Evolutionary conservation across 306 rosid genomes (phyloP).

Genomic region (Betula pendula): DNA sequence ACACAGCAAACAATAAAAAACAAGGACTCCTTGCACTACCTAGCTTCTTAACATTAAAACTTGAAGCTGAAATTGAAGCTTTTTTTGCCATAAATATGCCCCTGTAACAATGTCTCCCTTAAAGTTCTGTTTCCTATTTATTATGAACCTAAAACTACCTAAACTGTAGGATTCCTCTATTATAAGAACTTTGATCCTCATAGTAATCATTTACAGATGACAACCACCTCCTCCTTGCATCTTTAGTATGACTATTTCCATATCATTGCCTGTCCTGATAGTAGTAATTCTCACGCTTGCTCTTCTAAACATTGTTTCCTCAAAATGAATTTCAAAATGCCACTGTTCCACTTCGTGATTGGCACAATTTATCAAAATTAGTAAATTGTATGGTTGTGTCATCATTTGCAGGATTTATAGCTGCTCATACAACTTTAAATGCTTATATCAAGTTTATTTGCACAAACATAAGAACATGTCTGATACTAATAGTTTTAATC

Average conservation of each 20-base stretch:
- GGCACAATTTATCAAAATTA: not conserved
- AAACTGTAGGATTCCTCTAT: not conserved
- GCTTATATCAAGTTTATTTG: not conserved
- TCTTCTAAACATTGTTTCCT: not conserved
- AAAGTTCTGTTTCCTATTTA: not conserved
- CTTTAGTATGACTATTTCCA: not conserved
- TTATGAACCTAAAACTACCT: no score
- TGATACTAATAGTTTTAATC: not conserved
- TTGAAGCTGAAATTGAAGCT: not conserved
- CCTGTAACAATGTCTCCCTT: not conserved
- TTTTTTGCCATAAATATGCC: not conserved
- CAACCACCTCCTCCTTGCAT: not conserved
- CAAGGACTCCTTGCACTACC: no score
- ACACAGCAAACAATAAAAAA: not conserved
- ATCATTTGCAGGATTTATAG: not conserved
- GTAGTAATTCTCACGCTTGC: not conserved
- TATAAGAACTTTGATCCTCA: not conserved
- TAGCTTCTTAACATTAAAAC: not conserved
- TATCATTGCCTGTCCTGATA: not conserved
- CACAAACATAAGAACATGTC: not conserved
- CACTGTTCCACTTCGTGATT: not conserved
- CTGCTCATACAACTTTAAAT: not conserved
- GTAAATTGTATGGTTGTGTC: not conserved
- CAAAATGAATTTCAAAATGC: not conserved
- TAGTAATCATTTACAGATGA: not conserved